Conservation (phyloP, 495 filamentous ascomycete species). For the Trichocladium uniseriatum region DNA sequence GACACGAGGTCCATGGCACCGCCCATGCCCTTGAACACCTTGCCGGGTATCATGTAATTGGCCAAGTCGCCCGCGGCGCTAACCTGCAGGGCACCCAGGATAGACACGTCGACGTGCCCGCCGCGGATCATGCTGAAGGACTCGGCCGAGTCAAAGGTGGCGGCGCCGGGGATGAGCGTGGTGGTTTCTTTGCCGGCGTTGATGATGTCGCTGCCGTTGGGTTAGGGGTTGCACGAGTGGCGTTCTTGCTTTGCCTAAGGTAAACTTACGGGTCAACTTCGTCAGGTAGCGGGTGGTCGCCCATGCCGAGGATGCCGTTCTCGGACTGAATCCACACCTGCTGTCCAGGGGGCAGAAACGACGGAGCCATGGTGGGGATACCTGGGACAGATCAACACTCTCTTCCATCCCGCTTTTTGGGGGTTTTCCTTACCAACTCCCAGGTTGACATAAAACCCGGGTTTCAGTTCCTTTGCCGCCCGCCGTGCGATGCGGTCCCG, state of each 20-base stretch:
- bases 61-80: slow-evolving; percentile 49
- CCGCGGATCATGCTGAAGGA: slow-evolving; percentile 55
- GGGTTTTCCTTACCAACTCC: slow-evolving; percentile 39
- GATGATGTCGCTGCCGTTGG: slow-evolving; percentile 39
- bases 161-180: slow-evolving; percentile 47
- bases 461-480: slow-evolving; percentile 53
- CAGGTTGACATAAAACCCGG: slow-evolving; percentile 59
- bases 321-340: slow-evolving; percentile 52
- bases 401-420: background rate
- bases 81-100: slow-evolving; percentile 53
- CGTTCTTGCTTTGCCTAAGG: too few relatives aligned
- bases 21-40: slow-evolving; percentile 55
- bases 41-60: slow-evolving; percentile 57
- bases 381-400: slow-evolving; percentile 18
- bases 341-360: slow-evolving; percentile 40
- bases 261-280: slow-evolving; percentile 42
- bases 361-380: slow-evolving; percentile 53
- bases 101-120: slow-evolving; percentile 51
- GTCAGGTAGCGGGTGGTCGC: slow-evolving; percentile 46
- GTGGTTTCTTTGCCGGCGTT: slow-evolving; percentile 57
- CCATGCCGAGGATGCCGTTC: slow-evolving; percentile 55
- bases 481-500: slow-evolving; percentile 50
- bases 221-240: too few relatives aligned
- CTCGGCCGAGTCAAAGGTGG: slow-evolving; percentile 50
- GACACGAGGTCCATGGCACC: slow-evolving; percentile 56